Evolutionary conservation across 768 basidiomycete species (phyloP).

Genomic region (Psilocybe sp.): DNA sequence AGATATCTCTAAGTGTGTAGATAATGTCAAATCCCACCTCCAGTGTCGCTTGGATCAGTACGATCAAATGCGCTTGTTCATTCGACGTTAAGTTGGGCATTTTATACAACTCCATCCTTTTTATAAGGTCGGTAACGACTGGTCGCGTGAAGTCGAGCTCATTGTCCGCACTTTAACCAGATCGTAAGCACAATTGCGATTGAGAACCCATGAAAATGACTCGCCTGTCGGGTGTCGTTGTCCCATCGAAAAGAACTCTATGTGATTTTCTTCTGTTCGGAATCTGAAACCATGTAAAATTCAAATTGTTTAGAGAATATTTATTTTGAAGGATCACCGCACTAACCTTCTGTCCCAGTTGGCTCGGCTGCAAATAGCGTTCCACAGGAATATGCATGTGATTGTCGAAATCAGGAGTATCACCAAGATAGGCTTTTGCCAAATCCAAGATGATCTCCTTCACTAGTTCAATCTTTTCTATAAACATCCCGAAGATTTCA

Average conservation of each 20-base stretch:
- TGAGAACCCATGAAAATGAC: background rate
- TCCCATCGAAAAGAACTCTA: constrained; percentile 50
- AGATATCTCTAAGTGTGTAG: background rate
- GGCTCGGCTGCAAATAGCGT: constrained; percentile 46
- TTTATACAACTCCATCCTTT: constrained; percentile 58
- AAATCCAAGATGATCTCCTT: constrained; percentile 78
- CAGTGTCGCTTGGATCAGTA: constrained; percentile 82
- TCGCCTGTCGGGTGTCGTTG: constrained; percentile 21
- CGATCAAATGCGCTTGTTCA: constrained; percentile 81
- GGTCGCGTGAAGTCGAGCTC: constrained; percentile 59
- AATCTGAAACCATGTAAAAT: background rate
- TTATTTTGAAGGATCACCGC: background rate
- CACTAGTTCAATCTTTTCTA: constrained; percentile 84
- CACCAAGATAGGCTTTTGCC: constrained; percentile 33
- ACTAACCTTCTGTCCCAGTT: constrained; percentile 10
- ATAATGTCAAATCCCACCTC: constrained; percentile 52
- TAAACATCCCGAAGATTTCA: background rate
- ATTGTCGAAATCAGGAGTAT: constrained; percentile 13
- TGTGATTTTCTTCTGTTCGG: constrained; percentile 36
- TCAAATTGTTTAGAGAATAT: background rate
- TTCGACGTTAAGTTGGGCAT: constrained; percentile 71
- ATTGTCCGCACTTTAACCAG: constrained; percentile 30
- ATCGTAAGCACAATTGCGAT: background rate
- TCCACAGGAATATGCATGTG: constrained; percentile 59
- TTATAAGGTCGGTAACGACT: constrained; percentile 59